Evolutionary conservation across 2,329 filamentous ascomycete genomes (phyloP), one percentile per base, ranked within the genome.

Genomic region (Tolypocladium inflatum): DNA sequence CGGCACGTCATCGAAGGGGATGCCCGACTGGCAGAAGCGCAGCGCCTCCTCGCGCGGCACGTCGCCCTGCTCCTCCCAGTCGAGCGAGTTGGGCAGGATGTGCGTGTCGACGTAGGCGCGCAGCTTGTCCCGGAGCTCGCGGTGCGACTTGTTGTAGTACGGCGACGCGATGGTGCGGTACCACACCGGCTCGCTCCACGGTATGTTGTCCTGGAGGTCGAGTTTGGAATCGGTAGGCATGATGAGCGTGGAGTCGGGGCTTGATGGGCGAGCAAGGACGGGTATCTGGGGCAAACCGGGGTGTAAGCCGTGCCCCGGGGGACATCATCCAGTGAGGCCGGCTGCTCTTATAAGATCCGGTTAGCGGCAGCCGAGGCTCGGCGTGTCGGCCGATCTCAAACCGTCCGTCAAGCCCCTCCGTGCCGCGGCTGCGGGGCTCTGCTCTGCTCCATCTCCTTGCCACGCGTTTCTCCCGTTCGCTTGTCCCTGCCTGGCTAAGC

Each of bases 101-200:
- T 84, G 71, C 2, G 77, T 74, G 59, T 88, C 79, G 54, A 88
- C 73, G 60, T 87, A 88, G 30, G 75, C 66, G 43, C 86, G 80
- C 0, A 87, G 72, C 5, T 73, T 75, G 42, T 80, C 74, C 55
- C 83, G 82, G 2, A 88, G 75, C n/a, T 70, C 72, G 38, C 79
- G 78, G 66, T 89, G 86, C 2, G 80, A 80, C 17, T 79, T 75
- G 35, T 78, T 85, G 74, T 89, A 88, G 71, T 87, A 87, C 0
- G 84, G 82, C 2, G 68, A 70, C 8, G 64, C 59, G 7, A 69
- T 61, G 0, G 64, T 55, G 33, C 62, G 60, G 55, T 65, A 64
- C 70, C 68, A 71, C 1, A 65, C 64, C 3, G 70, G 68, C 55
- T 71, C 68, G 48, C 56, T 61, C 61, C 59, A 63, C 4, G 64